Evolutionary conservation across 768 basidiomycete species (phyloP).

Genomic region (Boletellus ananas): DNA sequence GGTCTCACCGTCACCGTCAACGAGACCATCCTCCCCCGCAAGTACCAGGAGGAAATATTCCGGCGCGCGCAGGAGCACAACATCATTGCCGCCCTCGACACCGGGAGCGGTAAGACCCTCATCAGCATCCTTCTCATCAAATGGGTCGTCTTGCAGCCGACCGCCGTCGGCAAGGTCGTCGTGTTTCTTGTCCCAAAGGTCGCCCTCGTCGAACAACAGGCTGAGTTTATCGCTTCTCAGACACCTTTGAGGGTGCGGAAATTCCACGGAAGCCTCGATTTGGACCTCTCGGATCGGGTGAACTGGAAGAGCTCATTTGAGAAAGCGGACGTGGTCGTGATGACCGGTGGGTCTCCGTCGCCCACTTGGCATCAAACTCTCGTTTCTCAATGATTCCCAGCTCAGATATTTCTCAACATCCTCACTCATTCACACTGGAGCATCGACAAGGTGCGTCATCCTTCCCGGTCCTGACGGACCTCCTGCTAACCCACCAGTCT

Average conservation of each 20-base stretch:
- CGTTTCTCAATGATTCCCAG: constrained; percentile 34
- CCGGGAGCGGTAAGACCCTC: constrained; percentile 59
- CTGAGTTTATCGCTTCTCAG: constrained; percentile 57
- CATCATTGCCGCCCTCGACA: constrained; percentile 57
- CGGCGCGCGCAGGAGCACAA: constrained; percentile 46
- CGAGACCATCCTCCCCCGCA: constrained; percentile 43
- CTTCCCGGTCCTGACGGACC: background rate
- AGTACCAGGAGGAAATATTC: constrained; percentile 57
- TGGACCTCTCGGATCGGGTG: constrained; percentile 62
- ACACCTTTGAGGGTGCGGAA: constrained; percentile 65
- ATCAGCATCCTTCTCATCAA: constrained; percentile 66
- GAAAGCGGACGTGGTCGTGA: constrained; percentile 71
- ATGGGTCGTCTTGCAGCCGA: constrained; percentile 58
- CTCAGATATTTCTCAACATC: constrained; percentile 78
- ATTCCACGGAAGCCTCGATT: constrained; percentile 67
- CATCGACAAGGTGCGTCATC: constrained; percentile 49
- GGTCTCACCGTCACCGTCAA: constrained; percentile 28
- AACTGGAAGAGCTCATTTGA: constrained; percentile 65
- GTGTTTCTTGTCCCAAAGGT: constrained; percentile 86
- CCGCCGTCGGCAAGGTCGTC: constrained; percentile 52
- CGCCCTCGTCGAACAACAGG: constrained; percentile 81
- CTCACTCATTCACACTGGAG: constrained; percentile 80
- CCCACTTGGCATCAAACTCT: background rate
- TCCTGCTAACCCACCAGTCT: background rate
- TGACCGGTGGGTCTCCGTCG: constrained; percentile 58